These are phyloP conservation scores for Rheum nobile DNA, from an alignment of 148 eudicot genomes.

Conservation along the genomic window DNA sequence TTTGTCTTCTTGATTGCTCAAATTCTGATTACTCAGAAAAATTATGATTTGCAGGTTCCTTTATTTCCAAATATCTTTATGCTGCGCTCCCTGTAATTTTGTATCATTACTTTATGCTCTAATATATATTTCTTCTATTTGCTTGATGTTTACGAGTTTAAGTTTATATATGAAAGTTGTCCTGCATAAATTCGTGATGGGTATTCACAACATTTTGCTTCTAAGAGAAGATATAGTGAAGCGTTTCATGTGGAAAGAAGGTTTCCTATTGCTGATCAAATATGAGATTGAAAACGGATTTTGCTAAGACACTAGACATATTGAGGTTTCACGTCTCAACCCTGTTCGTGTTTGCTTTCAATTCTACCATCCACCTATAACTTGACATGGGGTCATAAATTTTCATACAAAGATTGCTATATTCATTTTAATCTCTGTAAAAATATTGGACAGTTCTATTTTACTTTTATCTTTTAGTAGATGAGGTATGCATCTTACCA, in stretches of 20 bases:
- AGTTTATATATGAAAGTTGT: not conserved
- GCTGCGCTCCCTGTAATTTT: not conserved
- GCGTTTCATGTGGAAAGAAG: not conserved
- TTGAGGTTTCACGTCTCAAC: not conserved
- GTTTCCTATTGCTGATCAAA: not conserved
- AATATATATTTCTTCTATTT: not conserved
- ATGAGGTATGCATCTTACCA: not conserved
- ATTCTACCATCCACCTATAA: not conserved
- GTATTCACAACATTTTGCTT: not conserved
- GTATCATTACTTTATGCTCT: not conserved
- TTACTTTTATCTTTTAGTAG: not conserved
- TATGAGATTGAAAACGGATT: not conserved
- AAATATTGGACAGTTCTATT: not conserved
- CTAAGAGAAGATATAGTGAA: not conserved
- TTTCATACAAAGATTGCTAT: not conserved
- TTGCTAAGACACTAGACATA: not conserved
- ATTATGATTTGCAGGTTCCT: not conserved
- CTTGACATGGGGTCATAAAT: not conserved
- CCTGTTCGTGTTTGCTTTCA: not conserved
- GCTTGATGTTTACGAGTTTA: not conserved
- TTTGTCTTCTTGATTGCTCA: not conserved
- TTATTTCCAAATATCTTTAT: not conserved
- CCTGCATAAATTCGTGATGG: not conserved
- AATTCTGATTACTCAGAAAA: not conserved
- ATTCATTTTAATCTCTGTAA: no score